Evolutionary conservation across 148 eudicot species (phyloP), one percentile per base, ranked within the genome.

Genomic region (Chenopodium formosanum): DNA sequence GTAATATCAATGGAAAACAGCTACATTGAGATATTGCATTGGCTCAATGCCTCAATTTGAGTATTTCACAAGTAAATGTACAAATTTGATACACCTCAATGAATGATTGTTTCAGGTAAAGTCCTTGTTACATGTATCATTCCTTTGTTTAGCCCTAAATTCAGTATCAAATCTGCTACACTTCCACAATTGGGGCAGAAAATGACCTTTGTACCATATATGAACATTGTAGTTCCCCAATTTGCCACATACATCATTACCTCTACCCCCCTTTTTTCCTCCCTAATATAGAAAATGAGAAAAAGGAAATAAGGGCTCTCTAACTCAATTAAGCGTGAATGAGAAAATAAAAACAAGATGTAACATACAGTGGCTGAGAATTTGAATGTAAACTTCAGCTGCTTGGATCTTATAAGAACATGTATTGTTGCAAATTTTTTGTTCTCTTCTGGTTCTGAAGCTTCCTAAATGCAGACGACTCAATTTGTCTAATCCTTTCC

Each of bases 401-500:
- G 48, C 29, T 71, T 20, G 47, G 58, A 50, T 65, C 64, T 81
- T 77, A 81, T 52, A 81, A 27, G 63, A 74, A 70, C 79, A 87
- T 62, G 67, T 93, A 95, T 58, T 90, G 94, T 80, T 90, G 89
- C 88, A 93, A 85, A 84, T 83, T 83, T 74, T 89, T 87, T 60
- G 87, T 88, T 89, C 90, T 92, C 88, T 87, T 90, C 88, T 91
- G 92, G 85, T 82, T 92, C 82, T 89, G 91, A 83, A 96, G 84
- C 90, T 96, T 94, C 46, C 89, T 86, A 81, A 96, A 90, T n/a
- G 95, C 98, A 81, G 90, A 85, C 0, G 91, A 77, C 85, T 96
- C 99, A 67, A 96, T 94, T 88, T 94, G 98, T 79, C 99, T 89
- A 70, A 96, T 86, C 87, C 99, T 90, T 85, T 96, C 99, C 67